Conservation (phyloP, 2,329 filamentous ascomycete genomes). For the Aspergillus tanneri region DNA sequence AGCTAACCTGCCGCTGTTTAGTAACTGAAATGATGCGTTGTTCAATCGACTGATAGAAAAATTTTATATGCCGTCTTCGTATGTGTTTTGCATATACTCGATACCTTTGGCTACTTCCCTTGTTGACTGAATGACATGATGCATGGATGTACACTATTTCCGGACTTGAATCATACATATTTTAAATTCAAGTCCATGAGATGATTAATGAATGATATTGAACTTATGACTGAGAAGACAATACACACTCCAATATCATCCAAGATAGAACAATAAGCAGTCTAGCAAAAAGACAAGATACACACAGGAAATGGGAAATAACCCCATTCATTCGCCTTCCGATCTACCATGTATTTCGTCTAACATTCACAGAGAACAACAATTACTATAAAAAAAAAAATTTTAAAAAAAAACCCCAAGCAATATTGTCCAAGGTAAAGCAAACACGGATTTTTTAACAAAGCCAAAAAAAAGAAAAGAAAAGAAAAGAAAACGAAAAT, state of each 20-base stretch:
- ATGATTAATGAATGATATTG: background rate
- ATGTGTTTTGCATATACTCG: background rate
- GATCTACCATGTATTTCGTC: no score
- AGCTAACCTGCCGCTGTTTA: background rate
- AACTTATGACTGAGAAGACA: no score
- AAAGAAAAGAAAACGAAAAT: no score
- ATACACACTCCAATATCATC: background rate
- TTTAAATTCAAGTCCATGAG: background rate
- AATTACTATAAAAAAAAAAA: background rate
- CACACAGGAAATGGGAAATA: no score
- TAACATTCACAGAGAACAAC: no score
- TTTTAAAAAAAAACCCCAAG: background rate
- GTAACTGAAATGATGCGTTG: constrained; percentile 1
- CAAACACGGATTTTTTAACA: no score
- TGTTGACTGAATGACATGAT: constrained; percentile 4
- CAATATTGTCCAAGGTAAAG: no score
- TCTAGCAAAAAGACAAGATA: no score
- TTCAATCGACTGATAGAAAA: background rate
- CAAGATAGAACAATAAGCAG: background rate
- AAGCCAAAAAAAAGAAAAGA: no score
- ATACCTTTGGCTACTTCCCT: constrained; percentile 6
- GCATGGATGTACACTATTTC: constrained; percentile 22
- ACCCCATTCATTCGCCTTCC: no score
- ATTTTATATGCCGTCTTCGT: background rate
- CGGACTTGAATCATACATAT: constrained; percentile 12